phyloP scores from a whole-genome alignment of 2,329 filamentous ascomycete genomes.

The Penicillium polonicum region DNA sequence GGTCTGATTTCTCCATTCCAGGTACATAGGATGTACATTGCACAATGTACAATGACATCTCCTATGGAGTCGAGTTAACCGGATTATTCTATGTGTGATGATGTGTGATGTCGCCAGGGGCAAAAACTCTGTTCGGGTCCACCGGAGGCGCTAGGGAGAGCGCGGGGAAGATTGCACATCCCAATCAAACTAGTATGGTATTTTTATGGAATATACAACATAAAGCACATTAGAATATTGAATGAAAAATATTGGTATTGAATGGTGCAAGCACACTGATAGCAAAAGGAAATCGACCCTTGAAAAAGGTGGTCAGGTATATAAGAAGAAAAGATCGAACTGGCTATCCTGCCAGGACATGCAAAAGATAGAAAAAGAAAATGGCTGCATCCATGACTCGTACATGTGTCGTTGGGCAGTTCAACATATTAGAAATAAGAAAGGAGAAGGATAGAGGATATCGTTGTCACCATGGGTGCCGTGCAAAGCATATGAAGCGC shows the following conservation, averaged over 20 bases:
- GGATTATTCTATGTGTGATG: neutral
- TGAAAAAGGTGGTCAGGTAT: slow-evolving; percentile 2
- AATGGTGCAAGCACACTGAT: neutral
- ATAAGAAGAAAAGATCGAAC: slow-evolving; percentile 6
- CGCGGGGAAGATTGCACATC: slow-evolving; percentile 28
- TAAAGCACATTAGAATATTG: neutral
- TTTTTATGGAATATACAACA: neutral
- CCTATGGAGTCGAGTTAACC: too few species aligned
- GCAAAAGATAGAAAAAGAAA: neutral
- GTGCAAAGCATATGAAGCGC: slow-evolving; percentile 1
- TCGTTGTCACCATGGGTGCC: slow-evolving; percentile 11
- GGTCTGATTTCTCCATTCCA: neutral
- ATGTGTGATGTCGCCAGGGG: slow-evolving; percentile 14
- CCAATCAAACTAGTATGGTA: slow-evolving; percentile 21
- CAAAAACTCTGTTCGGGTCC: slow-evolving; percentile 14
- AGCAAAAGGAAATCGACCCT: slow-evolving; percentile 1
- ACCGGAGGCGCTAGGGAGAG: slow-evolving; percentile 16
- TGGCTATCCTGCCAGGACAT: slow-evolving; percentile 11
- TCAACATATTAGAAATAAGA: slow-evolving; percentile 7
- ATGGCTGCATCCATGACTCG: slow-evolving; percentile 12
- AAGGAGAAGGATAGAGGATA: slow-evolving; percentile 2
- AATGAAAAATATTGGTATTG: slow-evolving; percentile 8
- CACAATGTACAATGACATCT: neutral
- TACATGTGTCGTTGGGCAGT: slow-evolving; percentile 8
- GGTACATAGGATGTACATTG: neutral